Conservation (phyloP, 2,329 filamentous ascomycete genomes). For the Macroventuria anomochaeta region DNA sequence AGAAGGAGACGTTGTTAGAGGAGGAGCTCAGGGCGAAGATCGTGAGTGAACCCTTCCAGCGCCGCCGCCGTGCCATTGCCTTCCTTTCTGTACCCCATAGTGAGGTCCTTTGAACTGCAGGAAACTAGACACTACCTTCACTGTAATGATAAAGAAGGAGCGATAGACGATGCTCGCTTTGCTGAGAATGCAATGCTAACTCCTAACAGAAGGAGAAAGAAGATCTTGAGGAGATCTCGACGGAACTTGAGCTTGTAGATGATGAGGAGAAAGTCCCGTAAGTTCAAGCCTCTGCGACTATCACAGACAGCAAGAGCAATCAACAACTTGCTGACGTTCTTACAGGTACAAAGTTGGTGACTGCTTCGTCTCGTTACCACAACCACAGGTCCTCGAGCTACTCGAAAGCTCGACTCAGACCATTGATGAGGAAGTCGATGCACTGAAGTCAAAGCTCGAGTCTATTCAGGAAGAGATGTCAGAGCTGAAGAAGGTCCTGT, state of each 20-base stretch:
- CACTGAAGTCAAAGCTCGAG: slow-evolving; percentile 77
- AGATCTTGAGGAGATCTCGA: slow-evolving; percentile 90
- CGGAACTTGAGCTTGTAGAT: slow-evolving; percentile 90
- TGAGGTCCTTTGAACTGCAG: background rate
- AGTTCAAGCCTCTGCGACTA: slow-evolving; percentile 41
- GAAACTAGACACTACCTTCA: background rate
- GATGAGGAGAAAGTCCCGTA: slow-evolving; percentile 94
- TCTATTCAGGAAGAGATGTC: slow-evolving; percentile 85
- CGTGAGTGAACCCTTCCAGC: slow-evolving; percentile 63
- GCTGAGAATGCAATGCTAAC: background rate
- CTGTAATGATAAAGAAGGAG: too few relatives aligned
- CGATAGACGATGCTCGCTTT: too few relatives aligned
- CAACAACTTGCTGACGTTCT: background rate
- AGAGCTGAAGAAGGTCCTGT: slow-evolving; percentile 87
- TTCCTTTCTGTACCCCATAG: background rate
- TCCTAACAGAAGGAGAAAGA: slow-evolving; percentile 89
- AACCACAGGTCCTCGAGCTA: slow-evolving; percentile 86
- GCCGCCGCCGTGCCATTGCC: background rate
- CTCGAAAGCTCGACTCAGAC: slow-evolving; percentile 72
- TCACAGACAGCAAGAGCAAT: background rate
- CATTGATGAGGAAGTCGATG: slow-evolving; percentile 77
- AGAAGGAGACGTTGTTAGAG: slow-evolving; percentile 78
- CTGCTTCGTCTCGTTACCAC: slow-evolving; percentile 86
- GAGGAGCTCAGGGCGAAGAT: slow-evolving; percentile 81
- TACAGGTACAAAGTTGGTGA: slow-evolving; percentile 94